Base-by-base conservation (phyloP, 306 rosid genomes). In the Corylus americana region DNA sequence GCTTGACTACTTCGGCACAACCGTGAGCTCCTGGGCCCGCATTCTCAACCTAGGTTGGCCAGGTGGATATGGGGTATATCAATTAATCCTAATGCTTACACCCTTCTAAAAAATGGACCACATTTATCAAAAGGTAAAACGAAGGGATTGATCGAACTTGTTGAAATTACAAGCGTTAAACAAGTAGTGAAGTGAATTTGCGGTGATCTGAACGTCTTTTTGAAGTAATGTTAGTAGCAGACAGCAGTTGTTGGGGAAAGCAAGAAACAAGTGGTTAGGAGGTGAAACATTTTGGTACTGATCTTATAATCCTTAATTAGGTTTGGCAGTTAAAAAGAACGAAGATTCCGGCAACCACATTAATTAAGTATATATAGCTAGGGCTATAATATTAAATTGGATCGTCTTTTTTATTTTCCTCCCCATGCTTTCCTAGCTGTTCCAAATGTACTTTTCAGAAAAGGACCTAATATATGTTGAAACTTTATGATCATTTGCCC, bases 401-500 rank as follows among this genome's bases (percentile, higher is more conserved):
- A 79, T 81, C 62, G 77, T 69, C 83, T 83, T 53, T 63, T 81
- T 22, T 49, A 22, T 10, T 3, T 9, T 74, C 54, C 18, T 69
- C 82, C 37, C 68, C 80, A 75, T 82, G 85, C 85, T 86, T 76
- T 80, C 84, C 75, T 84, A 78, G 76, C 31, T 51, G 73, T 83
- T 77, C 86, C 75, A 74, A 76, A 63, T 70, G 78, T 67, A 77
- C 91, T 86, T 86, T 88, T 82, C 84, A 13, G 82, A 13, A 81
- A 85, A 86, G 85, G 87, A 78, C 87, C 79, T 47, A 29, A 44
- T 70, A 22, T 22, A 22, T 22, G 51, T 70, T 61, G 51, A 84
- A 50, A 74, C 37, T 68, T 70, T 79, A 78, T 81, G 87, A 75
- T 76, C 73, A 74, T 16, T 70, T 77, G 86, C 70, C 88, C 90